A percentile compares a stretch with the other conserved stretches of the same genome.
phyloP scores from a whole-genome alignment of 2,329 filamentous ascomycete genomes.

The Paraconiothyrium brasiliense region DNA sequence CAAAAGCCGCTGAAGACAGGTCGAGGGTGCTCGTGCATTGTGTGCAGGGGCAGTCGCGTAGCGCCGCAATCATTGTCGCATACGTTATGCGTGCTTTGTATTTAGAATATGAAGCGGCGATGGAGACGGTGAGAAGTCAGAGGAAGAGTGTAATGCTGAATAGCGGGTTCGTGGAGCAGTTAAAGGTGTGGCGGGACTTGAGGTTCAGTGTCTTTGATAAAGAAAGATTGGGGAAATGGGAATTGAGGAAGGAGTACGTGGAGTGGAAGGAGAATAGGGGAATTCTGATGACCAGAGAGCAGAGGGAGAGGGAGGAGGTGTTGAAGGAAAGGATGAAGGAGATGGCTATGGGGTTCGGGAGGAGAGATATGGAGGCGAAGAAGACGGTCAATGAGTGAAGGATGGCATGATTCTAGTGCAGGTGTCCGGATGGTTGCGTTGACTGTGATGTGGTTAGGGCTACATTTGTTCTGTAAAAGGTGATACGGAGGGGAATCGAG shows the following conservation, averaged over 20 bases:
- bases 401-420: too few relatives aligned
- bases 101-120: conserved; percentile 19
- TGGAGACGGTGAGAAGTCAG: conserved; percentile 15
- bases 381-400: too few relatives aligned
- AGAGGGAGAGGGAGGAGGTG: conserved; percentile 8
- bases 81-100: conserved; percentile 24
- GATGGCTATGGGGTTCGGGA: conserved; percentile 11
- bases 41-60: conserved; percentile 26
- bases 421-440: too few relatives aligned
- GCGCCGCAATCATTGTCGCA: conserved; percentile 22
- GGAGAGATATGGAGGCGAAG: neutral
- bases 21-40: conserved; percentile 27
- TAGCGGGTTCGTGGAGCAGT: conserved; percentile 27
- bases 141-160: conserved; percentile 20
- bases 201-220: conserved; percentile 11
- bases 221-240: neutral
- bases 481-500: too few relatives aligned
- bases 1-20: neutral
- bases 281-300: conserved; percentile 7
- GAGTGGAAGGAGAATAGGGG: conserved; percentile 14
- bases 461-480: too few relatives aligned
- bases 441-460: too few relatives aligned
- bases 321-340: conserved; percentile 12
- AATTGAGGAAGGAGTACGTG: conserved; percentile 6
- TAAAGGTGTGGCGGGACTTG: conserved; percentile 22